Conservation (phyloP, 176 grass and related monocot genomes). For the Melocanna baccifera region DNA sequence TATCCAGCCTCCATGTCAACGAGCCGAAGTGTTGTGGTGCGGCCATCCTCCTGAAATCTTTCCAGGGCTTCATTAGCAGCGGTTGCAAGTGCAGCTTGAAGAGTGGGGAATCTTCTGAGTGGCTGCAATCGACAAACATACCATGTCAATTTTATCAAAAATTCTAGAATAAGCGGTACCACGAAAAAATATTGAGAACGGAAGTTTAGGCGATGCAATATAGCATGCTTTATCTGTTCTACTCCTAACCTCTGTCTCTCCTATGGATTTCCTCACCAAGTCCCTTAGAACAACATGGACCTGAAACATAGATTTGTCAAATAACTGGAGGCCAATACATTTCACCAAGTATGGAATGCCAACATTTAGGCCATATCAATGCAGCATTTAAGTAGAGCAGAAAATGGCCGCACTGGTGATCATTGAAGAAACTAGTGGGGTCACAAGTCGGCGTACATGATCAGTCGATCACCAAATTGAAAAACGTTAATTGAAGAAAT, state of each 20-base stretch:
- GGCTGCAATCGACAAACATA: slow-evolving; percentile 32
- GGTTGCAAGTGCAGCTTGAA: slow-evolving; percentile 59
- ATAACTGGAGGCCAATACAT: background rate
- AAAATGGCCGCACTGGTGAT: background rate
- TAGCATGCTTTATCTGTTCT: background rate
- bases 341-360: background rate
- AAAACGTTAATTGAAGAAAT: background rate
- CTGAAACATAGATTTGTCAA: slow-evolving; percentile 36
- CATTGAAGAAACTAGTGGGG: background rate
- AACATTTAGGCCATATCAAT: background rate
- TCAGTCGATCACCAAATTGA: background rate
- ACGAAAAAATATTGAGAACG: background rate
- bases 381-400: background rate
- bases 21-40: slow-evolving; percentile 53
- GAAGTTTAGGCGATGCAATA: background rate
- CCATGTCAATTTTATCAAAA: background rate
- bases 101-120: slow-evolving; percentile 63
- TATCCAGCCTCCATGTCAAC: slow-evolving; percentile 79
- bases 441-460: background rate
- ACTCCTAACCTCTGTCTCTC: slow-evolving; percentile 53
- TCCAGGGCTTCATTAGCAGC: slow-evolving; percentile 54
- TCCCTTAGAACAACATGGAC: slow-evolving; percentile 62
- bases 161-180: background rate
- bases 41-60: slow-evolving; percentile 58
- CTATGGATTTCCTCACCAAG: slow-evolving; percentile 64